phyloP scores from a whole-genome alignment of 2,329 filamentous ascomycete species.

The Aspergillus nomiae region DNA sequence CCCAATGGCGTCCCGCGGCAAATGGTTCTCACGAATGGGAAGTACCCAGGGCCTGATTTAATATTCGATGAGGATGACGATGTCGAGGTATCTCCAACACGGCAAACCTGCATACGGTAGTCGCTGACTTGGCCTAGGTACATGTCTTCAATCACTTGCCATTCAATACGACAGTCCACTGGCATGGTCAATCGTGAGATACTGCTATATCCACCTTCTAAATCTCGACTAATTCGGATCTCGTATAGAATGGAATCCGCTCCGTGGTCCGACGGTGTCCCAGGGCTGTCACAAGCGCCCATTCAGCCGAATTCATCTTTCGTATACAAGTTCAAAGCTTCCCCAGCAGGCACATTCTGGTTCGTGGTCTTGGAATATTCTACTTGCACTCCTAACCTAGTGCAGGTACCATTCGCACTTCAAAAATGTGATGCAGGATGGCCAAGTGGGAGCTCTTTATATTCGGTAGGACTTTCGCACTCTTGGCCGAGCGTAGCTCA shows the following conservation, averaged over 20 bases:
- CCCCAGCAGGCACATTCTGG: constrained; percentile 1
- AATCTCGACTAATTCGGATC: not conserved
- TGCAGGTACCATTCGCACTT: constrained; percentile 1
- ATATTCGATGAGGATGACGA: not conserved
- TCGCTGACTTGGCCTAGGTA: not conserved
- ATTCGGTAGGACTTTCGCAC: not conserved
- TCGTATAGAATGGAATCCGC: not conserved
- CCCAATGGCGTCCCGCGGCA: not conserved
- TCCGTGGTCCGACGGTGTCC: constrained; percentile 1
- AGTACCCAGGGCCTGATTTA: not conserved
- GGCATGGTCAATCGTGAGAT: constrained; percentile 3
- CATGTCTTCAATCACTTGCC: not conserved
- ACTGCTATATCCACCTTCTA: too few relatives aligned
- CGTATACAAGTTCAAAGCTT: constrained; percentile 2
- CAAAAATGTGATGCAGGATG: not conserved
- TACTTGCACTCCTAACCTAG: not conserved
- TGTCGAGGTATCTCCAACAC: not conserved
- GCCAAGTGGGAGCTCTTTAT: constrained; percentile 1
- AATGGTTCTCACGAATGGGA: not conserved
- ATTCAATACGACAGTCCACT: not conserved
- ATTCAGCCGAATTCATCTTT: not conserved
- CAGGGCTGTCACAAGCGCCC: not conserved
- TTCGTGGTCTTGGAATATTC: not conserved
- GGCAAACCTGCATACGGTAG: not conserved
- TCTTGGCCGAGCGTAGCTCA: not conserved